Percentiles rank a stretch among this genome's conserved stretches.
Evolutionary conservation across 306 rosid genomes (phyloP).

Genomic region (Psophocarpus tetragonolobus): DNA sequence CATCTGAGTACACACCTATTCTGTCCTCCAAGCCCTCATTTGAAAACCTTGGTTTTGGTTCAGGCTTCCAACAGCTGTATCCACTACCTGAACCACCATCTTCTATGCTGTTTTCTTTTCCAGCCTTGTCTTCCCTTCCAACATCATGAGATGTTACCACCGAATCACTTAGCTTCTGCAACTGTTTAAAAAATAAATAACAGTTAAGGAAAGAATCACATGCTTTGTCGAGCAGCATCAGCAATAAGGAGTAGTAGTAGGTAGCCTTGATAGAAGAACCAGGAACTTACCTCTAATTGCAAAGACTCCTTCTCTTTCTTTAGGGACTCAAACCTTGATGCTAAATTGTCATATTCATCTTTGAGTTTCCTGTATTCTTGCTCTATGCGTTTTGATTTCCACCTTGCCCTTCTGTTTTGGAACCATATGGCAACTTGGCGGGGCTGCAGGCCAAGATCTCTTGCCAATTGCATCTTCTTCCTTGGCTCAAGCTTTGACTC

Average conservation of each 20-base stretch:
- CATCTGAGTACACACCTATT: slow-evolving; percentile 34
- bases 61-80: slow-evolving; percentile 33
- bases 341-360: slow-evolving; percentile 63
- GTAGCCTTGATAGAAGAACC: neutral
- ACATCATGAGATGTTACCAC: slow-evolving; percentile 41
- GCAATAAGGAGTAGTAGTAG: neutral
- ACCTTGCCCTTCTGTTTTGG: slow-evolving; percentile 94
- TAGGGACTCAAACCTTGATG: slow-evolving; percentile 60
- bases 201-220: neutral
- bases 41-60: slow-evolving; percentile 37
- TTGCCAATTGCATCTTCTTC: slow-evolving; percentile 78
- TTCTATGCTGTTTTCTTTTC: slow-evolving; percentile 33
- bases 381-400: slow-evolving; percentile 87
- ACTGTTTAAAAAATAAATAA: slow-evolving; percentile 46
- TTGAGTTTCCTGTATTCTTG: slow-evolving; percentile 65
- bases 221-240: neutral
- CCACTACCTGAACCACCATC: slow-evolving; percentile 49
- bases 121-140: slow-evolving; percentile 31
- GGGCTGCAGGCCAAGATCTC: slow-evolving; percentile 88
- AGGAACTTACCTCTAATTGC: slow-evolving; percentile 62
- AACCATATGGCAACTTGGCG: slow-evolving; percentile 97
- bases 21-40: slow-evolving; percentile 41
- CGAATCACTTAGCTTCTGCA: slow-evolving; percentile 55
- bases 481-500: slow-evolving; percentile 85
- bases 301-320: slow-evolving; percentile 77